Base-by-base conservation (phyloP, 805 yeast species). In the Kregervanrija delftensis region DNA sequence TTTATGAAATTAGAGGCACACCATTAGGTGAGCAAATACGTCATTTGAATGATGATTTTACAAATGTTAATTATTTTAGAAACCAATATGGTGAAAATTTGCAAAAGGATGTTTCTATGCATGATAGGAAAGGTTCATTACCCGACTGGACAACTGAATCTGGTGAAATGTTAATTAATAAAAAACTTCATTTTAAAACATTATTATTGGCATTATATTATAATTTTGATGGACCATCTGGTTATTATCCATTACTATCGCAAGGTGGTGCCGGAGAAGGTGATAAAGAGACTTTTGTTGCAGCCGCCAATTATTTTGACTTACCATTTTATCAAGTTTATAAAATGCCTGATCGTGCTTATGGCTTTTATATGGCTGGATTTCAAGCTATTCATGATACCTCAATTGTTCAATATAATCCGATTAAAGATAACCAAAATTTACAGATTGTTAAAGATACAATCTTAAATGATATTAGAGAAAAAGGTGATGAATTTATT, bases 211-310 rank as follows among this genome's bases (percentile, higher is more conserved):
- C 85, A 0, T 57, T 79, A 32, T 81, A 78, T 55, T 81, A 80
- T 55, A 81, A 81, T 53, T 57, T 74, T 35, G 77, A 74, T 54
- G 85, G 85, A 0, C 83, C 82, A 2, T 68, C 69, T n/a, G 68
- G 74, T 44, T 79, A 73, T 51, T 78, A 79, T 50, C 76, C 76
- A 22, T 60, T 79, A n/a, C 66, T 79, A 43, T 72, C 81, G 0
- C 76, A 77, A 58, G 83, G 77, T 33, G 71, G 71, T 35, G 76
- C 75, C 4, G 93, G 93, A n/a, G 87, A 82, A 64, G 93, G 91
- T 41, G 91, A 85, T 58, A 85, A 84, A 56, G 91, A 84, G 52
- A 83, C 91, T 0, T 81, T 82, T 48, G 67, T 81, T 43, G 86
- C 88, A 0, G 86, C 88, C 0, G 83, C 87, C 2, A 69, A 71